Conservation (phyloP, 2,329 filamentous ascomycete genomes). For the Teratosphaeria zuluensis region DNA sequence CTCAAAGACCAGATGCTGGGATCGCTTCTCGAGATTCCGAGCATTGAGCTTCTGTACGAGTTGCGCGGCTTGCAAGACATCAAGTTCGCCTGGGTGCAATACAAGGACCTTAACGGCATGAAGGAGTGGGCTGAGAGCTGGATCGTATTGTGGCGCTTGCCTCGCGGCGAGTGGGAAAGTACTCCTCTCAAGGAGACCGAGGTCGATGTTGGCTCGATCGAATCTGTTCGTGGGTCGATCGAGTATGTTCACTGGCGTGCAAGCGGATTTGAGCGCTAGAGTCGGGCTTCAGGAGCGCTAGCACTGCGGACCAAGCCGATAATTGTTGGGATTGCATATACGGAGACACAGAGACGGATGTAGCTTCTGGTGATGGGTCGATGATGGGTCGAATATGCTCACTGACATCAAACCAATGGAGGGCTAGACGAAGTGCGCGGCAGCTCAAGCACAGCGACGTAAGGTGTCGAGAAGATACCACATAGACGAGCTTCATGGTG, state of each 20-base stretch:
- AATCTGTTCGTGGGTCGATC: too few species aligned
- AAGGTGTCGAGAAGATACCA: too few species aligned
- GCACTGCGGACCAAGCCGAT: too few species aligned
- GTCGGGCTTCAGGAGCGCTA: neutral
- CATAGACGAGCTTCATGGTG: too few species aligned
- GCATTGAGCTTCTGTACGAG: neutral
- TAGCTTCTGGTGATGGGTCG: too few species aligned
- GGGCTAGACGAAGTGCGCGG: too few species aligned
- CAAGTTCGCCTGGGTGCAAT: neutral
- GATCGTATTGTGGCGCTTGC: neutral
- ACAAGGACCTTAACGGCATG: neutral
- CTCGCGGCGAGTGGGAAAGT: neutral
- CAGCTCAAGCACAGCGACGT: too few species aligned
- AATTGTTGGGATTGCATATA: too few species aligned
- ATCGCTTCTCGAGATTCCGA: neutral
- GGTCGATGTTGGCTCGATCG: too few species aligned
- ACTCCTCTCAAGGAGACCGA: neutral
- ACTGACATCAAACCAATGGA: too few species aligned
- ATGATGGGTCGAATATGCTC: too few species aligned
- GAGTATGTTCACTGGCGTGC: neutral
- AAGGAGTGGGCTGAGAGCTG: neutral
- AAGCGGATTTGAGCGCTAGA: neutral
- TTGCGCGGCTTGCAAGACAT: neutral
- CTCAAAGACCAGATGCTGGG: neutral
- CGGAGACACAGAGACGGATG: too few species aligned